phyloP scores from a whole-genome alignment of 345 rosid genomes.

The Rhodomyrtus tomentosa region DNA sequence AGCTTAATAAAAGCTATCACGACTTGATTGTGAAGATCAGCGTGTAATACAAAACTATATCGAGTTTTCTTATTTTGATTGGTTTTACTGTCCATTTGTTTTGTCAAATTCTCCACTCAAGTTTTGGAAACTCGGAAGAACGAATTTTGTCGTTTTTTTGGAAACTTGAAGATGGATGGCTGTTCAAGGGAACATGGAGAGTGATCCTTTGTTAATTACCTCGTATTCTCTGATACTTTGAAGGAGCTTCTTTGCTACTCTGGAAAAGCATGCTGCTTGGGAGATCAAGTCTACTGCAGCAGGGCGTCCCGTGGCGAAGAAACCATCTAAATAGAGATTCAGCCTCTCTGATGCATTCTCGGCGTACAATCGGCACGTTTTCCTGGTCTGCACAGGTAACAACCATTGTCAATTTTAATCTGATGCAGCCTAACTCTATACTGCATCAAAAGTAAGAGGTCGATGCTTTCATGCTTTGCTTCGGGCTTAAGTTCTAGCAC shows the following conservation, averaged over 20 bases:
- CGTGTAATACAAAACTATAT: background rate
- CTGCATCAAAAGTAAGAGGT: background rate
- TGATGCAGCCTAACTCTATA: background rate
- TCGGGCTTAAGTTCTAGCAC: background rate
- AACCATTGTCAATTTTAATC: background rate
- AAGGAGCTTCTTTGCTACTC: conserved; percentile 29
- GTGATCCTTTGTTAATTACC: conserved; percentile 15
- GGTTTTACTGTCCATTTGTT: background rate
- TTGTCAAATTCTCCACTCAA: background rate
- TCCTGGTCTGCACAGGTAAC: conserved; percentile 22
- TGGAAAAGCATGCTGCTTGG: conserved; percentile 21
- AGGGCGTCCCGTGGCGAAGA: conserved; percentile 32
- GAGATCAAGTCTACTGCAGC: conserved; percentile 31
- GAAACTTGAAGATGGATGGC: background rate
- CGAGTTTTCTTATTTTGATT: too few species aligned
- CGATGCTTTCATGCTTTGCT: background rate
- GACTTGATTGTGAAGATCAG: background rate
- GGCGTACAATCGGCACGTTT: conserved; percentile 26
- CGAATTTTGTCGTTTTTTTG: background rate
- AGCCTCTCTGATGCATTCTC: conserved; percentile 55
- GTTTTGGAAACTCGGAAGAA: background rate
- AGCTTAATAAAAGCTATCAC: background rate
- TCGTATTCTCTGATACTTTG: conserved; percentile 22
- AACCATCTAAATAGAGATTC: conserved; percentile 36
- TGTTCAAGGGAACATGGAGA: background rate